Conservation (phyloP, 495 filamentous ascomycete genomes). For the Trypethelium eluteriae region DNA sequence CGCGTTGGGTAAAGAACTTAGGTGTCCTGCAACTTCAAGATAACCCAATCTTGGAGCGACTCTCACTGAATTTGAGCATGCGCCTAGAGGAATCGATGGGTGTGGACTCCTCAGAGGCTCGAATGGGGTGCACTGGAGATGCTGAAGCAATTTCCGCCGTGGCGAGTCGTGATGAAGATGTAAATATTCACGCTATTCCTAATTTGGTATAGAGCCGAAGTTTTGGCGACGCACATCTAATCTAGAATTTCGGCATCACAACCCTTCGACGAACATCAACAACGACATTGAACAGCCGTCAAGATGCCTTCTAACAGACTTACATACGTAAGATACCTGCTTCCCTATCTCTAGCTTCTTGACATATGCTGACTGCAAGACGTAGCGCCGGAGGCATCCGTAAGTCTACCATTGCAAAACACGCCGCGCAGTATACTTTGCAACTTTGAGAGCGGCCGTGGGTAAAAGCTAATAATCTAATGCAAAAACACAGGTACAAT, state of each 20-base stretch:
- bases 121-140: neutral
- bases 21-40: neutral
- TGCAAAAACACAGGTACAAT: constrained; percentile 57
- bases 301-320: constrained; percentile 65
- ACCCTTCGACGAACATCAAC: constrained; percentile 47
- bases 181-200: neutral
- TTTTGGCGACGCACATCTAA: constrained; percentile 12
- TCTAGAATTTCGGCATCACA: constrained; percentile 3
- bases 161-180: neutral
- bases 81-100: neutral
- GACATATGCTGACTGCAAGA: neutral
- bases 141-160: neutral
- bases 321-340: constrained; percentile 55
- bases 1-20: neutral
- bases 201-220: neutral
- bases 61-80: neutral
- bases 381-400: constrained; percentile 15
- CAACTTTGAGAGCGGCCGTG: neutral
- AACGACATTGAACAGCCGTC: constrained; percentile 49
- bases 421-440: neutral
- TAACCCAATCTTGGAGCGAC: neutral
- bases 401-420: neutral
- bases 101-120: neutral
- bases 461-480: neutral
- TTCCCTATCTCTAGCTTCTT: neutral